Evolutionary conservation across 2,329 filamentous ascomycete genomes (phyloP), one percentile per base, ranked within the genome.

Genomic region (Epichloe uncinata): DNA sequence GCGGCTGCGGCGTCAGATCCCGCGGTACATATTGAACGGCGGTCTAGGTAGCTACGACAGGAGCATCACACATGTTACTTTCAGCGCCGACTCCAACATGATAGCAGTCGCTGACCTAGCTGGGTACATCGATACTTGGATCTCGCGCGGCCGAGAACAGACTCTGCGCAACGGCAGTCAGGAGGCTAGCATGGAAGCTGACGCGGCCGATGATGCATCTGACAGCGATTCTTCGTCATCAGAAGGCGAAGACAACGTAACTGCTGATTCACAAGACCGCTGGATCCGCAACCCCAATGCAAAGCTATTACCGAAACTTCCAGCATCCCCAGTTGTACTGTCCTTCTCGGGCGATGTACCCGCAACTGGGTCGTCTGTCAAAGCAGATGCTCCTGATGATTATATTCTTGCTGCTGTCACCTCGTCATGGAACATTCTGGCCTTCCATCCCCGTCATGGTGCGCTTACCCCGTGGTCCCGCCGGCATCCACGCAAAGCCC

Each of bases 81-180:
- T 97, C 65, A 90, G 89, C 9, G 73, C 82, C 5, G 85, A 95
- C 62, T 87, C 86, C 62, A 81, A 77, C 56, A 78, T 95, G 54
- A 70, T 97, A 44, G 89, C 85, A 8, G 79, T 82, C 34, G 82
- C 84, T 45, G 91, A 96, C 63, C 68, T 96, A 48, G 82, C 85
- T 42, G 93, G 93, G 42, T 88, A 83, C 65, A 73, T 97, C 34
- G 90, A 97, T 61, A 88, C 84, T 16, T 98, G 90, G 86, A 69
- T 88, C 1, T 67, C 95, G 49, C 75, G 79, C 60, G 68, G 68
- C 50, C 62, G 63, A 8, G 55, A 54, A 3, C 58, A 64, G 26
- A 50, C 53, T n/a, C 44, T 57, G 46, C 56, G 61, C 50, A 62
- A 68, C 49, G 62, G 26, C 26, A 30, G 60, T 12, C 59, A 64